Evolutionary conservation across 352 stramenopile species (phyloP).

Genomic region (Albugo laibachii): DNA sequence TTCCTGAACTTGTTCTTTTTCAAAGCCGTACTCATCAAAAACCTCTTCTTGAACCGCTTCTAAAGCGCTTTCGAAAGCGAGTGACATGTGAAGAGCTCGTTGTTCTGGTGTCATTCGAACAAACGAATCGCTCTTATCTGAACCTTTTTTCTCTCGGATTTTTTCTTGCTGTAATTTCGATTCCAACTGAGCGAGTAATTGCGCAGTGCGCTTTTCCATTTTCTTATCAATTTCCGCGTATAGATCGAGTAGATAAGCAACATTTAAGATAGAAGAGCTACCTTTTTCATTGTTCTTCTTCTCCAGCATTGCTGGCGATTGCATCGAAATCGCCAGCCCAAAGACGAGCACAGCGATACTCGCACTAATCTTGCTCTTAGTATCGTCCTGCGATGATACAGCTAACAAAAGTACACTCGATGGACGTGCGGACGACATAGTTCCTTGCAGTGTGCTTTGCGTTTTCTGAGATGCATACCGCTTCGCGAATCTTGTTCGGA

Average conservation of each 20-base stretch:
- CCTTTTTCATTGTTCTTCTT: too few species aligned
- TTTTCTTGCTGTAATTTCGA: constrained; percentile 37
- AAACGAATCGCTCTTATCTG: constrained; percentile 17
- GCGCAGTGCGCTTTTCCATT: constrained; percentile 39
- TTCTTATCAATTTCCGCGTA: constrained; percentile 76
- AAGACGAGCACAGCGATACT: too few species aligned
- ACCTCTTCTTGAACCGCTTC: constrained; percentile 67
- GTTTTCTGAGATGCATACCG: too few species aligned
- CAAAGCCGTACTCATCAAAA: constrained; percentile 70
- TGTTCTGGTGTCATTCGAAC: constrained; percentile 37
- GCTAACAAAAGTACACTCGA: too few species aligned
- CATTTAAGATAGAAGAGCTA: constrained; percentile 35
- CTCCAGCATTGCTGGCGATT: too few species aligned
- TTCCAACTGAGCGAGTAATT: constrained; percentile 15
- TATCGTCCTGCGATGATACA: too few species aligned
- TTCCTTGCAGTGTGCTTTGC: too few species aligned
- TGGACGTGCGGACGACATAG: too few species aligned
- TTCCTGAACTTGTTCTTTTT: constrained; percentile 53
- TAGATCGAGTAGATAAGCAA: constrained; percentile 37
- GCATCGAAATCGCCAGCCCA: too few species aligned
- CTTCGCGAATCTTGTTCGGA: too few species aligned
- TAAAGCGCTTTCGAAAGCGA: constrained; percentile 56
- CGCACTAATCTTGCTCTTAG: too few species aligned
- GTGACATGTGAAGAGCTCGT: constrained; percentile 63
- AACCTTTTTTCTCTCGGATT: constrained; percentile 23